Evolutionary conservation across 768 basidiomycete genomes (phyloP).

Genomic region (Postia placenta): DNA sequence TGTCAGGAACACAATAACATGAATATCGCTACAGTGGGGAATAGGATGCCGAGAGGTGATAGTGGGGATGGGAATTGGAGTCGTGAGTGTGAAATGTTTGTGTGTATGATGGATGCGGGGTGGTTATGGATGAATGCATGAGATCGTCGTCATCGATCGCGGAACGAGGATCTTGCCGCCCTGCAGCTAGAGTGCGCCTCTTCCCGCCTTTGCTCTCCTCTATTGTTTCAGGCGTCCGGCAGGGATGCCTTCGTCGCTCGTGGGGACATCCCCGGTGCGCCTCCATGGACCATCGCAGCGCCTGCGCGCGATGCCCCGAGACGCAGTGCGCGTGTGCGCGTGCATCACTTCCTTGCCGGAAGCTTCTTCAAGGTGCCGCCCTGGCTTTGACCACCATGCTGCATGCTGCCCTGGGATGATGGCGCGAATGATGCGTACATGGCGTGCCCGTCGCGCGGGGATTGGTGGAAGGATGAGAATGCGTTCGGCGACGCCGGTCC

Average conservation of each 20-base stretch:
- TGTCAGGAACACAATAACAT: background rate
- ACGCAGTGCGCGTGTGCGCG: background rate
- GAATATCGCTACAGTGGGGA: constrained; percentile 6
- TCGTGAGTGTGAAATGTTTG: background rate
- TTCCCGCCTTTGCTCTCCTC: background rate
- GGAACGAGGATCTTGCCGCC: background rate
- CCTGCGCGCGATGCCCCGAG: constrained; percentile 1
- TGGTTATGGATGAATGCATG: background rate
- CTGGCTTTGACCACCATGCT: background rate
- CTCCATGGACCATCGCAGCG: background rate
- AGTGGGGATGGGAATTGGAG: background rate
- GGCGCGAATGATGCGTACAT: constrained; percentile 25
- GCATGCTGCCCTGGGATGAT: constrained; percentile 8
- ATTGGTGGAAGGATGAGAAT: constrained; percentile 29
- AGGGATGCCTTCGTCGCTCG: background rate
- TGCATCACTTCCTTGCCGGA: constrained; percentile 7
- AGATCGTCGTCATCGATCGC: background rate
- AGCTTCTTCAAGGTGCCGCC: constrained; percentile 10
- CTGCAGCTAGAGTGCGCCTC: background rate
- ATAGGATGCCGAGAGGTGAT: background rate
- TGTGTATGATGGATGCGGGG: background rate
- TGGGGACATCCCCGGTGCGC: background rate
- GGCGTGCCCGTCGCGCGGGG: constrained; percentile 25
- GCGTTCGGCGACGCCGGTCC: constrained; percentile 29
- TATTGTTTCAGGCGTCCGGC: background rate